Percentiles rank a stretch among this genome's conserved stretches.
Evolutionary conservation across 2,329 filamentous ascomycete genomes (phyloP).

Genomic region (Daldinia eschscholtzii): DNA sequence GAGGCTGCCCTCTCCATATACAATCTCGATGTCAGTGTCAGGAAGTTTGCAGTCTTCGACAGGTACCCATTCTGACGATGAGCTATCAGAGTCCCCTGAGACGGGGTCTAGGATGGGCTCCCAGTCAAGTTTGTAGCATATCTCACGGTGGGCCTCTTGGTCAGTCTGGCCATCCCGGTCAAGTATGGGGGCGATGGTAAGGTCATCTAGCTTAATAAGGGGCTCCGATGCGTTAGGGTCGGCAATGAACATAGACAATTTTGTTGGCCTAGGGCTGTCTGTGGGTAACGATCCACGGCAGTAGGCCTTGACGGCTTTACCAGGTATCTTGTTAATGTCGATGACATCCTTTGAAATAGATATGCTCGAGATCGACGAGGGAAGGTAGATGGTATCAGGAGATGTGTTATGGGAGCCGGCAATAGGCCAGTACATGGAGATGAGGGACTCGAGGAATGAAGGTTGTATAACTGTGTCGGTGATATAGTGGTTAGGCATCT

Average conservation of each 20-base stretch:
- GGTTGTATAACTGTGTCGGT: conserved; percentile 55
- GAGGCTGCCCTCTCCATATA: conserved; percentile 53
- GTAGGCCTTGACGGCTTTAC: conserved; percentile 53
- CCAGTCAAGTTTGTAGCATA: conserved; percentile 64
- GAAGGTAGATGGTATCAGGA: conserved; percentile 58
- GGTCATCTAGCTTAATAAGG: conserved; percentile 55
- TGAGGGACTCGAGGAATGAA: conserved; percentile 57
- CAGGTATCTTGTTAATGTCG: conserved; percentile 47
- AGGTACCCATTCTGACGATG: conserved; percentile 30
- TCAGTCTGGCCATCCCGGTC: conserved; percentile 52
- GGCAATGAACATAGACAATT: conserved; percentile 54
- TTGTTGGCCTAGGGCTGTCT: conserved; percentile 53
- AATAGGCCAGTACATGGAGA: conserved; percentile 59
- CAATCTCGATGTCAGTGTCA: conserved; percentile 55
- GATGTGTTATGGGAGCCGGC: conserved; percentile 49
- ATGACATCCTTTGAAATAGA: conserved; percentile 53
- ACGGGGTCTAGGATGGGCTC: conserved; percentile 55
- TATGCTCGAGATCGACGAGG: conserved; percentile 57
- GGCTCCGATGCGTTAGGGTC: conserved; percentile 50
- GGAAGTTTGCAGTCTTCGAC: conserved; percentile 37
- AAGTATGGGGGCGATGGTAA: conserved; percentile 58
- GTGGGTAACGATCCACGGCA: conserved; percentile 52
- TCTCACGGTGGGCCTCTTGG: conserved; percentile 53
- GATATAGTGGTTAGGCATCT: conserved; percentile 56
- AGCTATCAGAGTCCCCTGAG: conserved; percentile 32